Base-by-base conservation (phyloP, 495 filamentous ascomycete species). In the Penicillium arizonense region DNA sequence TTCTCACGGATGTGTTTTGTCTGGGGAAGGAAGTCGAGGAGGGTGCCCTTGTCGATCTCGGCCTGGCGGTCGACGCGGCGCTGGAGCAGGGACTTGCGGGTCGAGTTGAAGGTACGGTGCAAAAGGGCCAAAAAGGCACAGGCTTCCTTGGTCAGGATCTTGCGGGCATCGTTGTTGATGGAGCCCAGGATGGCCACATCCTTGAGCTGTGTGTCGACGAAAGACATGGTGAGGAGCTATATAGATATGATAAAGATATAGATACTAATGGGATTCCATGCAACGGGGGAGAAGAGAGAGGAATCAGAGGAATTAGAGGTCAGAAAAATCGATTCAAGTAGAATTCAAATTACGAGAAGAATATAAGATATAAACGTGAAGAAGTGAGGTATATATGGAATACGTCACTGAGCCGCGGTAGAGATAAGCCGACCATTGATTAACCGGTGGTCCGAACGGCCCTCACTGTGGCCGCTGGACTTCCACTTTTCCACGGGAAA, bases 21-120 rank as follows among this genome's bases (percentile, higher is more conserved):
- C 82, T 97, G 90, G 56, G 92, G 89, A 32, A 97, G 84, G 79
- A 99, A 99, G 74, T 96, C 91, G 52, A 86, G 91, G n/a, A 97
- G 81, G 32, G 80, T 65, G 53, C 94, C 94, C 70, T 87, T 89
- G 76, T 99, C 95, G 55, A 97, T 85, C 79, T 97, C 91, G 52
- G 88, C 88, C 78, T 99, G 94, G 68, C 95, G 90, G 56, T 85
- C 75, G 59, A 86, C 77, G 47, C 94, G 90, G 61, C 91, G 87
- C 70, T 96, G 85, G 20, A 98, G 83, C 36, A 98, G 84, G 20
- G 85, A 80, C 73, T 97, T 96, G 73, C 94, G 89, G 36, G 86
- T 96, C 37, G 69, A 67, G 72, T 97, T 96, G 84, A 97, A 98
- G 35, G 90, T 87, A 58, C 92, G 87, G 73, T 98, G 94, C 52